phyloP scores from a whole-genome alignment of 257 asterid species.

The Capsicum baccatum region DNA sequence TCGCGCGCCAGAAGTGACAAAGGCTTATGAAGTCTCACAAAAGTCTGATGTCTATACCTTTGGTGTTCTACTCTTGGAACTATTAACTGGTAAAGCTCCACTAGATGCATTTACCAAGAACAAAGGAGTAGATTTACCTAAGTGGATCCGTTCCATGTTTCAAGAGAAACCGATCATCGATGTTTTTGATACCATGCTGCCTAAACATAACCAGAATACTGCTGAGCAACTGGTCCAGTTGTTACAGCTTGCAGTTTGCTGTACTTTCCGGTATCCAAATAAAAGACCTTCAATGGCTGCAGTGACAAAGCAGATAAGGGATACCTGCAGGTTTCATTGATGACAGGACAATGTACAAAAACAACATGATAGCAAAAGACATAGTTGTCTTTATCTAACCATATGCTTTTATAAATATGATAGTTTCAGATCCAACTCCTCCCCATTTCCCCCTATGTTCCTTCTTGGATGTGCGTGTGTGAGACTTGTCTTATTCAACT shows the following conservation, averaged over 20 bases:
- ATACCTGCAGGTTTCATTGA: constrained; percentile 29
- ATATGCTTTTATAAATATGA: not conserved
- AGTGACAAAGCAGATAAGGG: constrained; percentile 33
- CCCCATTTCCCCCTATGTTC: not conserved
- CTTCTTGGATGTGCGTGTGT: not conserved
- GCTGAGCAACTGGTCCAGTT: constrained; percentile 46
- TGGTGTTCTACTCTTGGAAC: constrained; percentile 46
- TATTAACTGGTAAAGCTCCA: constrained; percentile 42
- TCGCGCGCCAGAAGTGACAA: constrained; percentile 39
- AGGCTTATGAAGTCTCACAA: constrained; percentile 32
- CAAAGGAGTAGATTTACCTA: constrained; percentile 36
- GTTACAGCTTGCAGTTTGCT: constrained; percentile 44
- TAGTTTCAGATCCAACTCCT: not conserved
- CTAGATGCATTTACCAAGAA: not conserved
- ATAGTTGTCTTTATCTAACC: not conserved
- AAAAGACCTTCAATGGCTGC: constrained; percentile 44
- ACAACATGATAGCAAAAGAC: not conserved
- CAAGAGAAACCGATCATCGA: constrained; percentile 38
- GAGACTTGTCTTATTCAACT: not conserved
- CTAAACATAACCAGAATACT: not conserved
- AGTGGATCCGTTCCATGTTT: constrained; percentile 39
- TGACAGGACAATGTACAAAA: not conserved
- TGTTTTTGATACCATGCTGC: constrained; percentile 38
- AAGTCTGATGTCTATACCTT: constrained; percentile 43
- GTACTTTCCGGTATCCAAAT: constrained; percentile 40